These are phyloP conservation scores for Fragilaria radians DNA, from an alignment of 108 stramenopile genomes.

Conservation along the genomic window DNA sequence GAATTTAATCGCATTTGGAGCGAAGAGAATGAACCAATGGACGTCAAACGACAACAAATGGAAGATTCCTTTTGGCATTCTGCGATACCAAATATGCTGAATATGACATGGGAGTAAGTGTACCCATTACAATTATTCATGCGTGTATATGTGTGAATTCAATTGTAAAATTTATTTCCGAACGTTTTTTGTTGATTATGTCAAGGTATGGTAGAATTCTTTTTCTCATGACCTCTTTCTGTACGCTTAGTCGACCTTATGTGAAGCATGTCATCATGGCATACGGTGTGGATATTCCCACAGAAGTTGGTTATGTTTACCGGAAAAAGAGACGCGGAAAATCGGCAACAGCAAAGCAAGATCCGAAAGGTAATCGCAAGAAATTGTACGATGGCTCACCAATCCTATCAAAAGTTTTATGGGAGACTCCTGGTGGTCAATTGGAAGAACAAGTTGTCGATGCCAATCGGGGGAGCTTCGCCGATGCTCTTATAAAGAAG, in stretches of 20 bases:
- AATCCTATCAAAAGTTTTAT: slow-evolving; percentile 38
- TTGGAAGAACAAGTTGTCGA: slow-evolving; percentile 13
- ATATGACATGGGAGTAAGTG: slow-evolving; percentile 63
- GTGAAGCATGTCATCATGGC: slow-evolving; percentile 84
- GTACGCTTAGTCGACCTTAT: slow-evolving; percentile 37
- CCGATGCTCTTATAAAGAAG: slow-evolving; percentile 42
- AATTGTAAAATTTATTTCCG: not conserved
- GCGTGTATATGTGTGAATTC: not conserved
- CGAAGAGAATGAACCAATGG: slow-evolving; percentile 58
- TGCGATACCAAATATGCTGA: slow-evolving; percentile 53
- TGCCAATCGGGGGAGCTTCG: slow-evolving; percentile 12
- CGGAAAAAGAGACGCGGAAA: slow-evolving; percentile 31
- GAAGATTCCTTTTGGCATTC: slow-evolving; percentile 55
- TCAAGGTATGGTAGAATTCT: not conserved
- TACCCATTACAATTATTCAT: not conserved
- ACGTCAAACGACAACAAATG: slow-evolving; percentile 63
- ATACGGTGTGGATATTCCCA: slow-evolving; percentile 78
- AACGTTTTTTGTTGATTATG: slow-evolving; percentile 3
- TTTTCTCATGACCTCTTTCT: not conserved
- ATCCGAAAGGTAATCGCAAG: slow-evolving; percentile 8
- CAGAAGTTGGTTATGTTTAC: slow-evolving; percentile 73
- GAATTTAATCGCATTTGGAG: slow-evolving; percentile 65
- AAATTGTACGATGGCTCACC: slow-evolving; percentile 21
- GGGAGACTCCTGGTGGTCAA: slow-evolving; percentile 56
- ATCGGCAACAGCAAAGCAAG: slow-evolving; percentile 1